Conservation (phyloP, 2,329 filamentous ascomycete species). For the Xylariaceae sp. region DNA sequence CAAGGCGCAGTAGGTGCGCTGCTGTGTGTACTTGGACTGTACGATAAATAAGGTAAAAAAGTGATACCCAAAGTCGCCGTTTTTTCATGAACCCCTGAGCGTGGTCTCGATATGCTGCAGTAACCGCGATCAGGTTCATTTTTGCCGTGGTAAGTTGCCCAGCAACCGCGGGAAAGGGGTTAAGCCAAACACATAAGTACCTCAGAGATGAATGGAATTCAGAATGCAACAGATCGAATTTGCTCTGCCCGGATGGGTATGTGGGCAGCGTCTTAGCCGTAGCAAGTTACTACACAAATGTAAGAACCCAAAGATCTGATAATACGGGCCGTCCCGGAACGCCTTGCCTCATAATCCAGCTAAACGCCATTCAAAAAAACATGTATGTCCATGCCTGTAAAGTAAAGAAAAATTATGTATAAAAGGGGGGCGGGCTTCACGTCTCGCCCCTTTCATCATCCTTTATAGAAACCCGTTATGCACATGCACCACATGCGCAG, state of each 20-base stretch:
- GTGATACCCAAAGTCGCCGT: slow-evolving; percentile 18
- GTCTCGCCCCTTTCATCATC: background rate
- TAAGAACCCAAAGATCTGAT: slow-evolving; percentile 3
- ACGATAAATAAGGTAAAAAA: slow-evolving; percentile 2
- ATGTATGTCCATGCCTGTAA: slow-evolving; percentile 7
- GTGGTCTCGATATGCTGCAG: background rate
- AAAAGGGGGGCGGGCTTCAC: background rate
- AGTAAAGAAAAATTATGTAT: slow-evolving; percentile 11
- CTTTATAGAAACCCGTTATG: background rate
- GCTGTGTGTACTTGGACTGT: background rate
- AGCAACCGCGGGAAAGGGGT: background rate
- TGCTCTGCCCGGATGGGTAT: slow-evolving; percentile 5
- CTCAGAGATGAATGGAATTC: background rate
- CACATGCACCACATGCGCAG: background rate
- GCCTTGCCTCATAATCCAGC: slow-evolving; percentile 16
- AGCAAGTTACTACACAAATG: slow-evolving; percentile 8
- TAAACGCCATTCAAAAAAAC: slow-evolving; percentile 11
- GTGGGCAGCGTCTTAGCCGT: background rate
- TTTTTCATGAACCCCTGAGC: background rate
- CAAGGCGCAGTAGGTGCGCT: slow-evolving; percentile 3
- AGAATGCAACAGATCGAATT: background rate
- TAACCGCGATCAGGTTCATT: background rate
- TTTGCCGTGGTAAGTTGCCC: background rate
- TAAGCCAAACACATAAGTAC: too few species aligned
- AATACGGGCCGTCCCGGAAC: slow-evolving; percentile 9